Conservation (phyloP, 2,329 filamentous ascomycete genomes). For the Pseudogymnoascus sp. region DNA sequence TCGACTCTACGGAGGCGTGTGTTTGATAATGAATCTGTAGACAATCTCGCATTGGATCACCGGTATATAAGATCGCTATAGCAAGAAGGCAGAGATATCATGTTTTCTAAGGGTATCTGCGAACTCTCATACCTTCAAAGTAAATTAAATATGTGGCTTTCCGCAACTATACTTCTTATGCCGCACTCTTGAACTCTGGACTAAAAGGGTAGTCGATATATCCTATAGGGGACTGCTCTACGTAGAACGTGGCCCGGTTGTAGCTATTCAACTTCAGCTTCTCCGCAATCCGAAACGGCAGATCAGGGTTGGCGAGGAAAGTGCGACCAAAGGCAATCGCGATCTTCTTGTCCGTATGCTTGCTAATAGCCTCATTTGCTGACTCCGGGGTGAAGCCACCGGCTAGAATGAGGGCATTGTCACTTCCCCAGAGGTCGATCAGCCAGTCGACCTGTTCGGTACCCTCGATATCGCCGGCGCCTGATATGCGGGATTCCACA, state of each 20-base stretch:
- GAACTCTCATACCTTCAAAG: background rate
- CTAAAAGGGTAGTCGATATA: slow-evolving; percentile 11
- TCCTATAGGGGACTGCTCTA: slow-evolving; percentile 6
- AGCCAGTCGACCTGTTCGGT: slow-evolving; percentile 36
- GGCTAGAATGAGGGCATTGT: slow-evolving; percentile 41
- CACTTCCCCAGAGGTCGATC: slow-evolving; percentile 36
- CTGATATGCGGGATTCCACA: slow-evolving; percentile 40
- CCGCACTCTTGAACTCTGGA: background rate
- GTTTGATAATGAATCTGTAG: background rate
- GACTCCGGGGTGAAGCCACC: slow-evolving; percentile 37
- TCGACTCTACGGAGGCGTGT: background rate
- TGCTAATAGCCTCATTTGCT: slow-evolving; percentile 4
- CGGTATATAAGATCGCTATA: background rate
- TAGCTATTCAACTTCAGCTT: slow-evolving; percentile 38
- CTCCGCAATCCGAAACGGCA: slow-evolving; percentile 38
- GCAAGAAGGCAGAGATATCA: background rate
- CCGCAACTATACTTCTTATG: background rate
- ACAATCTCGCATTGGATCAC: background rate
- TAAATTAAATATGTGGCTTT: background rate
- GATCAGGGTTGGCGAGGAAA: slow-evolving; percentile 43
- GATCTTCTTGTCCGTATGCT: slow-evolving; percentile 38
- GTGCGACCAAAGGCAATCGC: slow-evolving; percentile 40
- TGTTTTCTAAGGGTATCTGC: background rate
- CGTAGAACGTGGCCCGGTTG: slow-evolving; percentile 40
- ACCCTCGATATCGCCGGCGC: slow-evolving; percentile 33